phyloP scores from a whole-genome alignment of 2,329 filamentous ascomycete genomes.

The Septoria linicola region DNA sequence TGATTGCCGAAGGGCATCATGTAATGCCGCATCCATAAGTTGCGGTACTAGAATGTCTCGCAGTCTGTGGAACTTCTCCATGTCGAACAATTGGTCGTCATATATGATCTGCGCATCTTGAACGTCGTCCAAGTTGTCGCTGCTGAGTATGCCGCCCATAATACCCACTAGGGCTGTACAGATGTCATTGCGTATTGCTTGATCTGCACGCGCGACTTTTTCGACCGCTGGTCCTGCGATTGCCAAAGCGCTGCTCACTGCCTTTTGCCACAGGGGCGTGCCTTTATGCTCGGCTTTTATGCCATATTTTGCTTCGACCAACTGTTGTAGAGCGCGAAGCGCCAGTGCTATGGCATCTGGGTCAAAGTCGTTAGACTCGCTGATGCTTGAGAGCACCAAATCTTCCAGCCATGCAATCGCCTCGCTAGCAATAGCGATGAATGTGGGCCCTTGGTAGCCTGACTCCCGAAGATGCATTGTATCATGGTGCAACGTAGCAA shows the following conservation, averaged over 20 bases:
- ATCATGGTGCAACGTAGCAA: conserved; percentile 68
- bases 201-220: conserved; percentile 39
- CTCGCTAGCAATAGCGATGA: conserved; percentile 82
- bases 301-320: conserved; percentile 76
- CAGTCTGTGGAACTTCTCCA: conserved; percentile 68
- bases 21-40: conserved; percentile 65
- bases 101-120: conserved; percentile 44
- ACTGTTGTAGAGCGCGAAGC: conserved; percentile 64
- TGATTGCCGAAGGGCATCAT: conserved; percentile 63
- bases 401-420: conserved; percentile 69
- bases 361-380: conserved; percentile 66
- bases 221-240: conserved; percentile 67
- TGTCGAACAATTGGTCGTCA: conserved; percentile 78
- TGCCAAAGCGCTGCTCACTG: conserved; percentile 67
- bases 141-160: conserved; percentile 41
- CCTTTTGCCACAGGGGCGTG: conserved; percentile 73
- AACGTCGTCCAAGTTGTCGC: conserved; percentile 38
- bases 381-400: conserved; percentile 59
- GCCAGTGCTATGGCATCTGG: conserved; percentile 65
- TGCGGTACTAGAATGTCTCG: conserved; percentile 70
- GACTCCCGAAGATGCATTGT: conserved; percentile 23
- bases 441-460: conserved; percentile 63
- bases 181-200: conserved; percentile 29
- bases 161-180: conserved; percentile 53
- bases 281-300: conserved; percentile 72